Conservation (phyloP, 2,329 filamentous ascomycete genomes). For the Exophiala oligosperma region DNA sequence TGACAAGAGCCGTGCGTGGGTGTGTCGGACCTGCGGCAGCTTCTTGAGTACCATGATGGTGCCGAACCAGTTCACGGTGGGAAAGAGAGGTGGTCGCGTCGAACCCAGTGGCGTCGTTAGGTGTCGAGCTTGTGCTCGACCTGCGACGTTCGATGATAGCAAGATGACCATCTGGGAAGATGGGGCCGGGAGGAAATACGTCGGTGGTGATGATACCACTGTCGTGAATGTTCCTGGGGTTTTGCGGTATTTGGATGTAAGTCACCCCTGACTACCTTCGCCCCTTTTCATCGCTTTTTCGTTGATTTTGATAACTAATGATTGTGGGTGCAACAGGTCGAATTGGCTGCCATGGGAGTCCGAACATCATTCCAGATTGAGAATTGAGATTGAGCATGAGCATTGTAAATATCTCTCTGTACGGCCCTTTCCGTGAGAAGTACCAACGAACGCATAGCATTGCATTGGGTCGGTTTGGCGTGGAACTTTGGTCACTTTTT, state of each 20-base stretch:
- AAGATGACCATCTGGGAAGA: conserved; percentile 86
- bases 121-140: conserved; percentile 75
- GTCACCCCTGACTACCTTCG: too few species aligned
- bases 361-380: conserved; percentile 87
- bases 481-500: neutral
- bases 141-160: conserved; percentile 60
- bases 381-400: conserved; percentile 32
- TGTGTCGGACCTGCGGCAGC: conserved; percentile 84
- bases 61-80: conserved; percentile 32
- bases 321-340: conserved; percentile 36
- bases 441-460: neutral
- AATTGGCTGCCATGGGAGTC: conserved; percentile 94
- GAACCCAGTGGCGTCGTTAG: conserved; percentile 61
- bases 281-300: too few species aligned
- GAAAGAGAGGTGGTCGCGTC: conserved; percentile 41
- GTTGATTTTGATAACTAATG: too few species aligned
- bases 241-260: conserved; percentile 84
- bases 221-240: conserved; percentile 91
- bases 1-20: conserved; percentile 85
- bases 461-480: neutral
- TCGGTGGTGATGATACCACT: conserved; percentile 87
- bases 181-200: conserved; percentile 77
- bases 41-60: conserved; percentile 78
- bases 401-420: neutral
- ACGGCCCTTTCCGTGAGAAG: too few species aligned